Percentiles rank a stretch among this genome's conserved stretches.
Evolutionary conservation across 345 rosid genomes (phyloP).

Genomic region (Citrus sinensis): DVS_A1.0 CM039161.1:15024501-15025000

Average conservation of each 20-base stretch:
- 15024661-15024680: background rate
- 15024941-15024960: background rate
- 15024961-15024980: background rate
- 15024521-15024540: conserved; percentile 77
- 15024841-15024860: conserved; percentile 77
- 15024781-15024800: background rate
- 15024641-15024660: background rate
- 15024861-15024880: conserved; percentile 66
- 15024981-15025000: background rate
- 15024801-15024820: background rate
- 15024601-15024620: conserved; percentile 60
- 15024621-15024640: background rate
- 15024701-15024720: conserved; percentile 77
- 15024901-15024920: conserved; percentile 87
- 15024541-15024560: conserved; percentile 63
- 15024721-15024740: conserved; percentile 94
- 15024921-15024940: conserved; percentile 26
- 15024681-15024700: background rate
- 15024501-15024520: conserved; percentile 60
- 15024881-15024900: conserved; percentile 84
- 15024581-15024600: conserved; percentile 93
- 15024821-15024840: conserved; percentile 11
- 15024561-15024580: conserved; percentile 55
- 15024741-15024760: conserved; percentile 69
- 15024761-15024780: background rate